These are phyloP conservation scores for Trichoderma cornu-damae DNA, from an alignment of 2,329 filamentous ascomycete genomes.

Conservation along the genomic window DNA sequence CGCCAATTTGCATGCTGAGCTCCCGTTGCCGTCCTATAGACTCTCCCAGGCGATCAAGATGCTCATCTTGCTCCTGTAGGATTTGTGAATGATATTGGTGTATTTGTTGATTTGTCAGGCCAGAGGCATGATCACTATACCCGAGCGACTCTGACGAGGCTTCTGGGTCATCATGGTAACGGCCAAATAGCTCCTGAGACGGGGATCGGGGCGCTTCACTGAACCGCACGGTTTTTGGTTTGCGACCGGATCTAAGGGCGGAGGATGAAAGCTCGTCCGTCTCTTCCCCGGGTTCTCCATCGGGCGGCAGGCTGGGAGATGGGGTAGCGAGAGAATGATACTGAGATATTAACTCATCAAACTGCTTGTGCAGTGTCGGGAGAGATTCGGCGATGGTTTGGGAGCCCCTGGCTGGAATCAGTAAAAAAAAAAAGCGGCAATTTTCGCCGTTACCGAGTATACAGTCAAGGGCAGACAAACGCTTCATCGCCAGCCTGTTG, in stretches of 20 bases:
- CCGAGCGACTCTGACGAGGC: conserved; percentile 40
- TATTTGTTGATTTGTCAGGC: conserved; percentile 76
- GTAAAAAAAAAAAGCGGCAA: background rate
- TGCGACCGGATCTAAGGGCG: conserved; percentile 21
- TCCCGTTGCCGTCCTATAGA: conserved; percentile 86
- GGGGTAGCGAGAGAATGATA: conserved; percentile 62
- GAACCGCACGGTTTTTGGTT: conserved; percentile 78
- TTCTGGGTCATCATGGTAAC: conserved; percentile 65
- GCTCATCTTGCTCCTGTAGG: conserved; percentile 83
- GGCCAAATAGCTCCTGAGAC: conserved; percentile 45
- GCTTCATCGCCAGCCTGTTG: conserved; percentile 59
- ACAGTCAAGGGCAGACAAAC: conserved; percentile 38
- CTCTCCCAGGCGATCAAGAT: conserved; percentile 81
- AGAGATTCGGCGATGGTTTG: conserved; percentile 58
- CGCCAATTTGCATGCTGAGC: conserved; percentile 90
- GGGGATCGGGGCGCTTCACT: conserved; percentile 54
- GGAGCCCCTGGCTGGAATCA: conserved; percentile 37
- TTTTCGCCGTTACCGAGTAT: background rate
- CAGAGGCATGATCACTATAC: conserved; percentile 54
- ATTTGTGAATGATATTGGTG: conserved; percentile 78
- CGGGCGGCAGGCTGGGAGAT: conserved; percentile 36
- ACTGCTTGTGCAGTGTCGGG: conserved; percentile 64
- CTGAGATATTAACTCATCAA: conserved; percentile 70
- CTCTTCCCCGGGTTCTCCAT: background rate
- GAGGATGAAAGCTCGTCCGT: background rate